Percentiles rank a stretch among this genome's conserved stretches.
phyloP scores from a whole-genome alignment of 768 basidiomycete species.

The Nidularia pulvinata region DNA sequence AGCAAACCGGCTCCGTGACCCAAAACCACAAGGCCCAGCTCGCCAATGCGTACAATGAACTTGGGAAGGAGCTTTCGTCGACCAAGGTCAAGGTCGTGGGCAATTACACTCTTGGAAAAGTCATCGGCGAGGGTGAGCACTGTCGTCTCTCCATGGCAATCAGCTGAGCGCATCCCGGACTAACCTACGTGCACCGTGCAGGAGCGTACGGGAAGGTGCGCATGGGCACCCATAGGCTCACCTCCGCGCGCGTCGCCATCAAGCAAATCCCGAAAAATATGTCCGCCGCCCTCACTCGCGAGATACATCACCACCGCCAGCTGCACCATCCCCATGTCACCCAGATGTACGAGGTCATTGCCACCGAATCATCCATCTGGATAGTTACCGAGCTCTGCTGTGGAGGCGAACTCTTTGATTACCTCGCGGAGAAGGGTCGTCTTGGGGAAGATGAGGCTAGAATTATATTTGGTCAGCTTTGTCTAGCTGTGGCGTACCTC shows the following conservation, averaged over 20 bases:
- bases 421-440: constrained; percentile 93
- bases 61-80: constrained; percentile 94
- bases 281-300: constrained; percentile 90
- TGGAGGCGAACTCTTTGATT: constrained; percentile 98
- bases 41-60: constrained; percentile 94
- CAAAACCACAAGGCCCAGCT: constrained; percentile 89
- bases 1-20: constrained; percentile 56
- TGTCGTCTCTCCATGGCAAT: neutral
- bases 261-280: constrained; percentile 97
- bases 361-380: constrained; percentile 95
- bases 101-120: constrained; percentile 91
- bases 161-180: no score
- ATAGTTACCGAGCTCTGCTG: constrained; percentile 96
- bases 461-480: constrained; percentile 93
- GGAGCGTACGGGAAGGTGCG: constrained; percentile 97
- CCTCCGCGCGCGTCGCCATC: constrained; percentile 90
- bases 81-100: constrained; percentile 90
- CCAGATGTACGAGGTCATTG: constrained; percentile 97
- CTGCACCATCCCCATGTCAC: constrained; percentile 96
- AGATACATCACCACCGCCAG: constrained; percentile 98
- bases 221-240: constrained; percentile 91
- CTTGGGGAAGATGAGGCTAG: constrained; percentile 83
- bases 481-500: constrained; percentile 90
- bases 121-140: constrained; percentile 89
- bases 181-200: constrained; percentile 20